phyloP scores from a whole-genome alignment of 306 rosid species.

The Trifolium pratense region DNA sequence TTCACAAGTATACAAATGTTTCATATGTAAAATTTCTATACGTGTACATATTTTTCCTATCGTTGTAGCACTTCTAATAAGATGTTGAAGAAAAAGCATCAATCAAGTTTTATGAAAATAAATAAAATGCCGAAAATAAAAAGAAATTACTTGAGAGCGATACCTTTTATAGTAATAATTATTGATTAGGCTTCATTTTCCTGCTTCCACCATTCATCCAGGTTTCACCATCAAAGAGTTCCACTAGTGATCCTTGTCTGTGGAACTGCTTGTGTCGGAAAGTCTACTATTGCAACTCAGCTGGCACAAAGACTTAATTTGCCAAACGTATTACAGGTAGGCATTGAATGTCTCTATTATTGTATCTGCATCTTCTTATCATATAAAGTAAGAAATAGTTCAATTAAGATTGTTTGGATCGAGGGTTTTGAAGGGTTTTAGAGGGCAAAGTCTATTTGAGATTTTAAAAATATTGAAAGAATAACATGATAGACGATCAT shows the following conservation, averaged over 20 bases:
- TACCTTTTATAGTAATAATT: background rate
- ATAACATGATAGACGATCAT: too few relatives aligned
- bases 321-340: conserved; percentile 95
- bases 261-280: conserved; percentile 98
- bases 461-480: too few relatives aligned
- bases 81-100: too few relatives aligned
- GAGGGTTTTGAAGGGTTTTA: too few relatives aligned
- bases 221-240: conserved; percentile 97
- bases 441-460: too few relatives aligned
- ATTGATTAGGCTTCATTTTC: conserved; percentile 18
- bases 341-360: conserved; percentile 27
- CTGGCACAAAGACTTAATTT: conserved; percentile 94
- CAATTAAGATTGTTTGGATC: background rate
- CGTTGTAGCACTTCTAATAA: too few relatives aligned
- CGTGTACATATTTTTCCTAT: background rate
- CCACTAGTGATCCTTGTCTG: conserved; percentile 95
- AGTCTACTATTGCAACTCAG: conserved; percentile 97
- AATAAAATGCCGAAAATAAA: too few relatives aligned
- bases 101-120: too few relatives aligned
- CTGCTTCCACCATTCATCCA: conserved; percentile 45
- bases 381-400: background rate
- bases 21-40: background rate
- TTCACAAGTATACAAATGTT: background rate
- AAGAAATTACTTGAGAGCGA: background rate
- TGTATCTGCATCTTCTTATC: conserved; percentile 17